These are phyloP conservation scores for Stachybotrys echinatus DNA, from an alignment of 2,329 filamentous ascomycete species.

Conservation along the genomic window DNA sequence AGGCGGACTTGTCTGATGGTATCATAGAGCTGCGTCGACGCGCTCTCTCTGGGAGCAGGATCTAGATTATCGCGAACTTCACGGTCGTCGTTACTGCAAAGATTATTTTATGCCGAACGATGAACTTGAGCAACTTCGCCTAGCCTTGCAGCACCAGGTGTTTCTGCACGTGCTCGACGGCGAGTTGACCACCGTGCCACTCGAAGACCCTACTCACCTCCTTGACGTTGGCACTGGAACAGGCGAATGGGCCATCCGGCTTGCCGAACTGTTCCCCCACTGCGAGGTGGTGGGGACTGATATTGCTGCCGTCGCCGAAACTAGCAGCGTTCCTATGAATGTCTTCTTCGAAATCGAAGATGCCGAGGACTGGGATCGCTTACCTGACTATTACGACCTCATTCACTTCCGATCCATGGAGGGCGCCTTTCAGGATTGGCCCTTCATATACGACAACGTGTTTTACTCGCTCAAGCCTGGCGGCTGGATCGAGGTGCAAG, in stretches of 20 bases:
- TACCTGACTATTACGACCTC: constrained; percentile 46
- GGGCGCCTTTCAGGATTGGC: constrained; percentile 52
- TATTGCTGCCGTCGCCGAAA: constrained; percentile 51
- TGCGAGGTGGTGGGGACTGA: constrained; percentile 56
- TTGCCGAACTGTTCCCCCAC: constrained; percentile 47
- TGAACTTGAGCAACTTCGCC: constrained; percentile 57
- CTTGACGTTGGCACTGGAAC: constrained; percentile 57
- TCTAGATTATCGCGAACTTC: constrained; percentile 53
- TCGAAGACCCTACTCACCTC: constrained; percentile 34
- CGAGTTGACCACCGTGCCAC: constrained; percentile 36
- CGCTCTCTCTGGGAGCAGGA: constrained; percentile 44
- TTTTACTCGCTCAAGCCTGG: constrained; percentile 50
- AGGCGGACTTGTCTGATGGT: background rate
- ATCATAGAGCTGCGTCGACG: constrained; percentile 34
- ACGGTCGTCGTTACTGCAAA: constrained; percentile 58
- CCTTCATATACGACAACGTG: constrained; percentile 46
- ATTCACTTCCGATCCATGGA: constrained; percentile 52
- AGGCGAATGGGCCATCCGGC: constrained; percentile 45
- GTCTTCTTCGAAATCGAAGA: constrained; percentile 57
- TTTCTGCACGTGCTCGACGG: constrained; percentile 47
- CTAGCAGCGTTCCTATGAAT: constrained; percentile 51
- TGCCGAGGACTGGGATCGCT: constrained; percentile 54
- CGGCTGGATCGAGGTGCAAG: constrained; percentile 51
- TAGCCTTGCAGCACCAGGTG: constrained; percentile 58
- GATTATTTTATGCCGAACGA: constrained; percentile 64